These are phyloP conservation scores for Cryomyces minteri DNA, from an alignment of 495 filamentous ascomycete species.

Conservation along the genomic window DNA sequence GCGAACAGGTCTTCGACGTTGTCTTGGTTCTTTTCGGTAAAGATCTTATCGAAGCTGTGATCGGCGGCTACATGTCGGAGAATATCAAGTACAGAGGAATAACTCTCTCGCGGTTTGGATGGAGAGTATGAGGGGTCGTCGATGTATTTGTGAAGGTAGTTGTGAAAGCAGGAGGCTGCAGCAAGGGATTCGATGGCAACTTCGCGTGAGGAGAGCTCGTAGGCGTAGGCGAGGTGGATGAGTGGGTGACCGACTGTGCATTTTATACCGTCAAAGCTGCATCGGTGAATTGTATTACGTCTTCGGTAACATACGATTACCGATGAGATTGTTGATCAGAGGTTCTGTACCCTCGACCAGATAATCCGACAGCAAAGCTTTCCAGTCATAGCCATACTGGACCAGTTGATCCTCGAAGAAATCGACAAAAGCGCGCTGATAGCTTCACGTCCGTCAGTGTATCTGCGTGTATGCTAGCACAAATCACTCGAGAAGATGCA, in stretches of 20 bases:
- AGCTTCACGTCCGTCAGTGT: conserved; percentile 24
- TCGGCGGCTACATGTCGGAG: conserved; percentile 37
- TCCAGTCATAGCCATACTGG: conserved; percentile 67
- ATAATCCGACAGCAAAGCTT: conserved; percentile 52
- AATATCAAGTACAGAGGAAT: conserved; percentile 45
- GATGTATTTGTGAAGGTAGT: conserved; percentile 57
- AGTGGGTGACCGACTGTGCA: conserved; percentile 65
- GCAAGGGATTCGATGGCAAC: conserved; percentile 70
- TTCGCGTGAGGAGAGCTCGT: conserved; percentile 60
- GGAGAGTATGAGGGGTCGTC: conserved; percentile 54
- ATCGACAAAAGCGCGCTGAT: conserved; percentile 79
- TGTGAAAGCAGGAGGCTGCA: conserved; percentile 51
- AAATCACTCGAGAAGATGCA: conserved; percentile 7
- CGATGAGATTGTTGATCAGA: conserved; percentile 56
- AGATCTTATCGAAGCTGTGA: conserved; percentile 38
- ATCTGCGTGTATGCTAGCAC: not conserved
- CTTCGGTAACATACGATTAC: conserved; percentile 52
- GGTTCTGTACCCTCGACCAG: conserved; percentile 59
- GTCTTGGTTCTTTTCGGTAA: conserved; percentile 33
- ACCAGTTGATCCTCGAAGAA: conserved; percentile 83
- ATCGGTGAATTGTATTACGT: no score
- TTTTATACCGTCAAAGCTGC: not conserved
- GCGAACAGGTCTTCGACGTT: conserved; percentile 51
- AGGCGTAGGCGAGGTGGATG: conserved; percentile 80
- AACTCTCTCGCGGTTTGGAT: conserved; percentile 31